These are phyloP conservation scores for Peronospora farinosa DNA, from an alignment of 352 stramenopile species.

Conservation along the genomic window DNA sequence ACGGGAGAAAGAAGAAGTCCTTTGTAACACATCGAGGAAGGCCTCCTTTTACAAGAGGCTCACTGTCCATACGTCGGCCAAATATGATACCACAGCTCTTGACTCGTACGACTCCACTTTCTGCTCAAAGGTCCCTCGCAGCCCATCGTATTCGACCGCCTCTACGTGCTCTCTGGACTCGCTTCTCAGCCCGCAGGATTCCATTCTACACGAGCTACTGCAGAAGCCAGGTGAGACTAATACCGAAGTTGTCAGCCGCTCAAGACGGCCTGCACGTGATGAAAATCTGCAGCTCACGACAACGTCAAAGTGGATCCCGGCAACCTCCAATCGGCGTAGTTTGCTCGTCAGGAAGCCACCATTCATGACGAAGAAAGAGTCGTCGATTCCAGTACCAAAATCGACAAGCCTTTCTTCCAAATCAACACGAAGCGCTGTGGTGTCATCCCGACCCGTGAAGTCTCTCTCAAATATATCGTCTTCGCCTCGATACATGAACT, in stretches of 20 bases:
- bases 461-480: slow-evolving; percentile 11
- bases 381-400: slow-evolving; percentile 3
- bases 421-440: slow-evolving; percentile 1
- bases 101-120: slow-evolving; percentile 10
- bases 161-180: slow-evolving; percentile 32
- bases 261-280: slow-evolving; percentile 12
- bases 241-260: slow-evolving; percentile 2
- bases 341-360: slow-evolving; percentile 4
- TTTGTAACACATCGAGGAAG: slow-evolving; percentile 1
- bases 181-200: slow-evolving; percentile 24
- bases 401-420: slow-evolving; percentile 13
- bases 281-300: slow-evolving; percentile 5
- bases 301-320: slow-evolving; percentile 8
- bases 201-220: slow-evolving; percentile 19
- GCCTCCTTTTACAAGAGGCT: slow-evolving; percentile 11
- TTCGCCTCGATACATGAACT: slow-evolving; percentile 31
- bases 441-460: slow-evolving; percentile 7
- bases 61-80: slow-evolving; percentile 10
- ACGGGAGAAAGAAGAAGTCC: slow-evolving; percentile 1
- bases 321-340: slow-evolving; percentile 7
- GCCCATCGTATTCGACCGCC: slow-evolving; percentile 32
- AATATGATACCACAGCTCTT: slow-evolving; percentile 7
- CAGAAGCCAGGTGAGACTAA: slow-evolving; percentile 12
- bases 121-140: slow-evolving; percentile 16
- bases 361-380: slow-evolving; percentile 5